phyloP scores from a whole-genome alignment of 2,329 filamentous ascomycete genomes.

The Trichoderma aggressivum region DNA sequence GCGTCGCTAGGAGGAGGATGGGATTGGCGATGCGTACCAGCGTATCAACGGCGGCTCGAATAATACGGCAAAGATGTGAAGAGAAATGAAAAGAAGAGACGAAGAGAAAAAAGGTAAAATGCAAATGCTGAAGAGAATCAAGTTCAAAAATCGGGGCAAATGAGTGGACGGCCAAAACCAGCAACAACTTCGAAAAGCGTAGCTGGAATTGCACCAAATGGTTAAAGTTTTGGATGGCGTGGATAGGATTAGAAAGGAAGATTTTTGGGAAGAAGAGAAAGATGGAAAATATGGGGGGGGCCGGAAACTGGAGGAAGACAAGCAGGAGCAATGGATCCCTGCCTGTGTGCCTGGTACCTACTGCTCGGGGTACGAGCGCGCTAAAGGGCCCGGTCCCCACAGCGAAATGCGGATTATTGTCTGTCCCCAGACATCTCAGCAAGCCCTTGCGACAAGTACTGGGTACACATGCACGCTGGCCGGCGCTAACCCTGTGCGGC shows the following conservation, averaged over 20 bases:
- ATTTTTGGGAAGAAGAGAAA: background rate
- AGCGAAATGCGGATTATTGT: constrained; percentile 3
- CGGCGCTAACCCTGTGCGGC: background rate
- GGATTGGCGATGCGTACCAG: constrained; percentile 14
- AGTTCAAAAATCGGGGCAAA: constrained; percentile 35
- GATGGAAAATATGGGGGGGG: constrained; percentile 9
- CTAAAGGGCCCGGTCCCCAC: constrained; percentile 4
- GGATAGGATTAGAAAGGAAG: constrained; percentile 18
- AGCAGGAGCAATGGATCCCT: constrained; percentile 11
- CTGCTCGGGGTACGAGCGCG: constrained; percentile 14
- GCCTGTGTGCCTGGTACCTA: background rate
- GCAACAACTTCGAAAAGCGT: constrained; percentile 51
- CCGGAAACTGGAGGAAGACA: constrained; percentile 5
- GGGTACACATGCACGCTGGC: background rate
- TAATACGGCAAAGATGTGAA: constrained; percentile 9
- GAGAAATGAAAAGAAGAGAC: background rate
- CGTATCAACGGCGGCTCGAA: constrained; percentile 13
- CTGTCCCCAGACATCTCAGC: constrained; percentile 10
- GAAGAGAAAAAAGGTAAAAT: background rate
- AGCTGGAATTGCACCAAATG: constrained; percentile 55
- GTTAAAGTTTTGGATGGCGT: constrained; percentile 19
- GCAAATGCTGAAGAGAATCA: constrained; percentile 27
- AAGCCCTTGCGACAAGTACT: background rate
- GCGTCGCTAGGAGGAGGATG: background rate
- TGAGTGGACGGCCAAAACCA: constrained; percentile 62